These are phyloP conservation scores for Colletotrichum plurivorum DNA, from an alignment of 2,329 filamentous ascomycete genomes.

Conservation along the genomic window DNA sequence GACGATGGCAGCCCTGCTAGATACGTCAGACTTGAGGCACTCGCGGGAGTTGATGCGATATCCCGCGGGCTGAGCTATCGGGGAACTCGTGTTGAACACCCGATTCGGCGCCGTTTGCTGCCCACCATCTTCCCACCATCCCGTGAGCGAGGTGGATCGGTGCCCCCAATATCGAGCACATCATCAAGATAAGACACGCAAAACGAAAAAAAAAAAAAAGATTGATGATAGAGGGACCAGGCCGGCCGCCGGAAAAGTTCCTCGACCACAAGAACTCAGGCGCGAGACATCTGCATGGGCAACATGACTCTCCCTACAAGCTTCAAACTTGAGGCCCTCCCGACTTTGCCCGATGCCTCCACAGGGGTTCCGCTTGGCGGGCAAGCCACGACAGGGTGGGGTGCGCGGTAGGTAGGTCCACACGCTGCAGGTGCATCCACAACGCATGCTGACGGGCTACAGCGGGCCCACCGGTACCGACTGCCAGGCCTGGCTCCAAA, in stretches of 20 bases:
- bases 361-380: conserved; percentile 36
- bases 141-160: conserved; percentile 19
- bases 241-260: background rate
- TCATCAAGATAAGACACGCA: conserved; percentile 23
- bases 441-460: conserved; percentile 22
- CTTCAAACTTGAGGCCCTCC: conserved; percentile 29
- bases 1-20: conserved; percentile 5
- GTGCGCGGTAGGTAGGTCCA: too few relatives aligned
- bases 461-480: conserved; percentile 32
- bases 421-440: conserved; percentile 8
- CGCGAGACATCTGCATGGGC: conserved; percentile 29
- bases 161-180: conserved; percentile 29
- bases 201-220: conserved; percentile 1
- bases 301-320: conserved; percentile 38
- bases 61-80: conserved; percentile 7
- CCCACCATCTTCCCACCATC: conserved; percentile 29
- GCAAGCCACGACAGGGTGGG: conserved; percentile 28
- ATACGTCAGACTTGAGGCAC: conserved; percentile 21
- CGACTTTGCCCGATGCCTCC: conserved; percentile 39
- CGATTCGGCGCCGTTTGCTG: conserved; percentile 26
- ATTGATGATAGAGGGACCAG: conserved; percentile 4
- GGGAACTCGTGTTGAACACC: conserved; percentile 34
- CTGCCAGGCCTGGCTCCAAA: conserved; percentile 35
- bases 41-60: conserved; percentile 10
- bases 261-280: background rate